Percentiles rank a stretch among this genome's conserved stretches.
Evolutionary conservation across 1,284 basidiomycete genomes (phyloP).

Genomic region (Pascua guehoae): DNA sequence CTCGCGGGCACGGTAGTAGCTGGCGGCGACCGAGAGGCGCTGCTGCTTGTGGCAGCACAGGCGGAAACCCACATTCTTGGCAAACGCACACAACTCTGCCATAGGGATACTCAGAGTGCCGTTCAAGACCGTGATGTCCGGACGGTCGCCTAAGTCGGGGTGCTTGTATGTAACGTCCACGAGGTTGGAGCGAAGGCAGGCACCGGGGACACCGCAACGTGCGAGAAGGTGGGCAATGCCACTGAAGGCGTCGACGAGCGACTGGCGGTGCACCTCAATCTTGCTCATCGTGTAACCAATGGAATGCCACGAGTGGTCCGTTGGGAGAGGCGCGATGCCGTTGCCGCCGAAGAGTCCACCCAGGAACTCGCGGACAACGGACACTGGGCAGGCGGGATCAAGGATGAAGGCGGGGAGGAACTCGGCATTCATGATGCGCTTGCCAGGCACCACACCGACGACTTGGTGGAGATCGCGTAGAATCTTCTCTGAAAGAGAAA

Average conservation of each 20-base stretch:
- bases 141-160: background rate
- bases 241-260: background rate
- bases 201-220: background rate
- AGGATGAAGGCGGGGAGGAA: background rate
- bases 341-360: background rate
- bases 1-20: background rate
- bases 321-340: background rate
- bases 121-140: background rate
- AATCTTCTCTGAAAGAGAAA: background rate
- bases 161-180: background rate
- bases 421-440: background rate
- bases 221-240: background rate
- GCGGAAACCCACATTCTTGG: background rate
- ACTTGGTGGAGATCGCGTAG: background rate
- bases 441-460: background rate
- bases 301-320: background rate
- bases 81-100: background rate
- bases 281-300: background rate
- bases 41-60: background rate
- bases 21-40: background rate
- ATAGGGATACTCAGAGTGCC: background rate
- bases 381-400: background rate
- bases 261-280: background rate
- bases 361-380: background rate
- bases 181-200: background rate